These are phyloP conservation scores for Talaromyces trachyspermus DNA, from an alignment of 495 filamentous ascomycete species.

Conservation along the genomic window DNA sequence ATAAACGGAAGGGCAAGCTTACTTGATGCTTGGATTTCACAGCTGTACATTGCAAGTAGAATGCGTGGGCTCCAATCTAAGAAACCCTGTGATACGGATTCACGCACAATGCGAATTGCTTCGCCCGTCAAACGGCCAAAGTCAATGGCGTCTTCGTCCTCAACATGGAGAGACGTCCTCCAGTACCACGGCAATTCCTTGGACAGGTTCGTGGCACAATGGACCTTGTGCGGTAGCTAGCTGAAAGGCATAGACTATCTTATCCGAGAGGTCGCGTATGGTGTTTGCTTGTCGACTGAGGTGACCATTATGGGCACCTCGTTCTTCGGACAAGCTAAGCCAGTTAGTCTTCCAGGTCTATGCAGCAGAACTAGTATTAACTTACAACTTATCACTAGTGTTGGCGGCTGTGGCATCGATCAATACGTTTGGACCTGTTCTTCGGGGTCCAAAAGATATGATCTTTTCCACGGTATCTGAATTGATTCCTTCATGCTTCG, in stretches of 20 bases:
- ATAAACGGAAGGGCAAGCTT: conserved; percentile 23
- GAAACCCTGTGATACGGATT: conserved; percentile 80
- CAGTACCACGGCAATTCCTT: conserved; percentile 86
- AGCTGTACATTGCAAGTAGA: conserved; percentile 96
- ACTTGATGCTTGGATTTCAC: conserved; percentile 95
- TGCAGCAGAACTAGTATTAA: conserved; percentile 4
- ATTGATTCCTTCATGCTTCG: conserved; percentile 65
- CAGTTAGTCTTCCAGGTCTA: neutral
- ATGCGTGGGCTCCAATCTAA: conserved; percentile 92
- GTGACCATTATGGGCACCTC: conserved; percentile 4
- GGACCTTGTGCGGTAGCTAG: conserved; percentile 84
- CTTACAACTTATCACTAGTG: conserved; percentile 69
- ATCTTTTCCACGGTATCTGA: conserved; percentile 70
- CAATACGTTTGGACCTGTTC: conserved; percentile 82
- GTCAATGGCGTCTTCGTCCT: conserved; percentile 56
- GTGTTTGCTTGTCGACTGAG: conserved; percentile 41
- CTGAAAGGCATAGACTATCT: conserved; percentile 88
- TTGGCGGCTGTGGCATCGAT: conserved; percentile 73
- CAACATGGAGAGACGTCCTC: conserved; percentile 63
- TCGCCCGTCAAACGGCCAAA: conserved; percentile 85
- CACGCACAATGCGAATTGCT: conserved; percentile 77
- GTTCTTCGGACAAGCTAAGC: conserved; percentile 2
- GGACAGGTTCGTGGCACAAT: conserved; percentile 87
- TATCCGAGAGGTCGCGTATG: conserved; percentile 75
- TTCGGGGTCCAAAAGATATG: conserved; percentile 77